A percentile compares a stretch with the other conserved stretches of the same genome.
Evolutionary conservation across 169 alveolate genomes (phyloP).

Genomic region (Toxoplasma gondii): DNA sequence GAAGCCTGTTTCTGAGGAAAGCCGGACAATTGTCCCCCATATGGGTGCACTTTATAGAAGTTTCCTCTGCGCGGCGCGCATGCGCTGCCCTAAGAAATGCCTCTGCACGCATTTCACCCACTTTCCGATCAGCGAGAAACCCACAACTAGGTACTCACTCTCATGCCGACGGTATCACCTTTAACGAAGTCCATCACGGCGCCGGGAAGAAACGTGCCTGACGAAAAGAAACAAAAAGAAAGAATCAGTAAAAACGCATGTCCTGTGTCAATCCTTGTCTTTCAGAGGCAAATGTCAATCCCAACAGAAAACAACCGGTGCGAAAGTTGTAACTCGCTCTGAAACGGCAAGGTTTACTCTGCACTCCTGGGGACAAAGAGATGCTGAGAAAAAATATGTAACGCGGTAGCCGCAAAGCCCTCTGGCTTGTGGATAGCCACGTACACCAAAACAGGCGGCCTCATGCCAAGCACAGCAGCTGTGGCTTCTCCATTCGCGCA

Average conservation of each 20-base stretch:
- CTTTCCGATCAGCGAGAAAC: background rate
- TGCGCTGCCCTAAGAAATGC: background rate
- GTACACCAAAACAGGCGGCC: too few relatives aligned
- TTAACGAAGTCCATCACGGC: slow-evolving; percentile 52
- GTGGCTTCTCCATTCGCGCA: too few relatives aligned
- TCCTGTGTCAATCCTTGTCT: background rate
- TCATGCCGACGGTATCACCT: slow-evolving; percentile 58
- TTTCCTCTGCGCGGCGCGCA: background rate
- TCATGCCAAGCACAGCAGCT: too few relatives aligned
- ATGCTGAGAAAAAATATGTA: too few relatives aligned
- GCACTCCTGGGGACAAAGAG: too few relatives aligned
- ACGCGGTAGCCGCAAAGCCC: too few relatives aligned
- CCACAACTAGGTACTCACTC: background rate
- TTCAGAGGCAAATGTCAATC: background rate
- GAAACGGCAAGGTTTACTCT: too few relatives aligned
- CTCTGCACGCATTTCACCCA: background rate
- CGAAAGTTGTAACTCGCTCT: too few relatives aligned
- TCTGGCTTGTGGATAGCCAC: too few relatives aligned
- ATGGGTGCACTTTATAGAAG: background rate
- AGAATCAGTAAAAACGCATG: background rate
- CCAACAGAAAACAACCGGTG: background rate
- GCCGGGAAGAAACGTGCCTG: slow-evolving; percentile 68
- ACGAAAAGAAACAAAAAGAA: background rate
- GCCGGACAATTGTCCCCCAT: too few relatives aligned
- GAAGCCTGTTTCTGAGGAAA: too few relatives aligned